Percentiles rank a stretch among this genome's conserved stretches.
These are phyloP conservation scores for Botryotinia convoluta DNA, from an alignment of 2,329 filamentous ascomycete genomes.

Conservation along the genomic window DNA sequence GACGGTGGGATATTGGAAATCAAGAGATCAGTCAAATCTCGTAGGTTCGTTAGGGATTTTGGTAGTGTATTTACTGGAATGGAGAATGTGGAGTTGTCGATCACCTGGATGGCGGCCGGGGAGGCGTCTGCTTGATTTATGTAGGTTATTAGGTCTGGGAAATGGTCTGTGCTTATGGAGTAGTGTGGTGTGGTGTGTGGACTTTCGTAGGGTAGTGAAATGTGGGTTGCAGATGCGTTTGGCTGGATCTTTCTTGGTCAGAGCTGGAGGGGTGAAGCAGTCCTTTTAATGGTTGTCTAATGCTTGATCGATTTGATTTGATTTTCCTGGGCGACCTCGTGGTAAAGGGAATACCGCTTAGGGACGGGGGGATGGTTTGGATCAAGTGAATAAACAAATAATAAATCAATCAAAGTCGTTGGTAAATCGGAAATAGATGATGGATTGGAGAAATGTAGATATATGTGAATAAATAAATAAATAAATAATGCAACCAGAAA, in stretches of 20 bases:
- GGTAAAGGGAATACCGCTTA: not conserved
- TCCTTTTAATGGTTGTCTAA: not conserved
- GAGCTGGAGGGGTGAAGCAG: conserved; percentile 19
- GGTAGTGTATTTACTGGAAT: conserved; percentile 17
- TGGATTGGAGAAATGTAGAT: not conserved
- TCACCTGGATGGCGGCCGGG: conserved; percentile 42
- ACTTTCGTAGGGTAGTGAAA: conserved; percentile 31
- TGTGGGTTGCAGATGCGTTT: conserved; percentile 18
- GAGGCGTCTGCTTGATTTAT: conserved; percentile 38
- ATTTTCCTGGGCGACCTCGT: not conserved
- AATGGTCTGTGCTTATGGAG: conserved; percentile 29
- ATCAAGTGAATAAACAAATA: not conserved
- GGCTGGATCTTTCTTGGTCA: conserved; percentile 14
- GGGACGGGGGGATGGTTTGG: not conserved
- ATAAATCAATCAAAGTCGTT: not conserved
- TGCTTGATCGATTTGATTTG: not conserved
- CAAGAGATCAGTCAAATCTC: not conserved
- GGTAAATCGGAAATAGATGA: not conserved
- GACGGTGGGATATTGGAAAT: not conserved
- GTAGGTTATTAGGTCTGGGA: conserved; percentile 36
- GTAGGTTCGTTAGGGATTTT: not conserved
- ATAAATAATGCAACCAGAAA: not conserved
- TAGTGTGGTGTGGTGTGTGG: not conserved
- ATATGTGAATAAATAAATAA: not conserved
- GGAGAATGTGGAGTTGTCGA: conserved; percentile 41